Evolutionary conservation across 352 stramenopile species (phyloP), one percentile per base, ranked within the genome.

Genomic region (Poterioochromonas sp.): DNA sequence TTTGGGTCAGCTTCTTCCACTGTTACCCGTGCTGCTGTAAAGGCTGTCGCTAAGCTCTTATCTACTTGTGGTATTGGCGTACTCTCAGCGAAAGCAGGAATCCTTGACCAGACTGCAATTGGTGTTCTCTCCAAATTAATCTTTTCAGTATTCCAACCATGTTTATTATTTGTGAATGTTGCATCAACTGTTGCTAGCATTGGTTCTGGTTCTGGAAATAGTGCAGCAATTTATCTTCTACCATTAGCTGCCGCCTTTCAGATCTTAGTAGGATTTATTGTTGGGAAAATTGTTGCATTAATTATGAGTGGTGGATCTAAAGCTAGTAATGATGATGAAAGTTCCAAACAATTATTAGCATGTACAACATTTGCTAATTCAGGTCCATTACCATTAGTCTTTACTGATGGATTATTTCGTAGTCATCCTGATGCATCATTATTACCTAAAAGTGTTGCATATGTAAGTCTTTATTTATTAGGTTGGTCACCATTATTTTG

Each of bases 401-500:
- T 86, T 64, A 80, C 79, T 11, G 83, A 86, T 47, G 78, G 76
- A 41, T 79, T 84, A 11, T 85, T 85, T 63, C 37, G 79, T 35
- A 76, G 43, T 22, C 70, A 79, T 69, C 73, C 49, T 51, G 80
- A 85, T 53, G 22, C 68, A 1, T 78, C 82, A 29, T 73, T 85
- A 47, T 49, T 86, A 29, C 62, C 79, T 0, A 76, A 51, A 20
- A 77, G 78, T 32, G 80, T 85, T 5, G 82, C 82, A 29, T 85
- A 85, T 73, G 85, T 85, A 68, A 84, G 76, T 26, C 82, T 86
- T 43, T 86, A 86, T 71, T 73, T 86, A 29, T 79, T 86, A 54
- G 83, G 82, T 3, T 86, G 83, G 83, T 85, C 79, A 26, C 83
- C 83, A n/a, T 80, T 86, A 51, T 86, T 86, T 74, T 86, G 83